Evolutionary conservation across 306 rosid species (phyloP), one percentile per base, ranked within the genome.

Genomic region (Neltuma alba): DNA sequence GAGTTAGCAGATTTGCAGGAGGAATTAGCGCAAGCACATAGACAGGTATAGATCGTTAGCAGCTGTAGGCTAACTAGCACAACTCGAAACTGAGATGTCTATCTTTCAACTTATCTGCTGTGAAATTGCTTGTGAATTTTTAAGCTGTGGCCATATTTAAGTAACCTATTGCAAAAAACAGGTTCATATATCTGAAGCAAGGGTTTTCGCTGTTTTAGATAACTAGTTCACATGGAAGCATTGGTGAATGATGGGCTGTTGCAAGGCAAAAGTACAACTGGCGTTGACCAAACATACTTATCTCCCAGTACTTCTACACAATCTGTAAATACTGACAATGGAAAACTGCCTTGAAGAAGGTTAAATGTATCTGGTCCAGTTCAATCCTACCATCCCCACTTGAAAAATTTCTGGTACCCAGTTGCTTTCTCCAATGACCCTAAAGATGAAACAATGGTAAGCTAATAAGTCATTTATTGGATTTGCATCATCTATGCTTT

Each of bases 331-430:
- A 34, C 36, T 3, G 81, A 75, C 25, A 84, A 77, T 67, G 80
- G 84, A 63, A 85, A 88, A 77, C 16, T 33, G 31, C 82, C 88
- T 0, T 79, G 74, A 80, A 96, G 86, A 90, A 83, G 88, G 77
- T 85, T 96, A 87, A 81, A 96, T 2, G 89, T 96, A 14, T 96
- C 99, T 9, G 99, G 99, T 72, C 99, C 98, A 0, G 93, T 93
- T 79, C 89, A 90, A 79, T 83, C 93, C 27, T 96, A 93, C 85
- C 92, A 93, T 89, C 94, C 98, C 14, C 85, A 80, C 7, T 80
- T 96, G 89, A 96, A 90, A 93, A 96, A 96, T 82, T 96, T 93
- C 85, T 96, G 99, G 99, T 96, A 91, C 79, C 99, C 99, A 6
- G 89, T 93, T 76, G 96, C 99, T 74, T 96, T 96, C 90, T 82